Evolutionary conservation across 441 rosid genomes (phyloP).

Genomic region (Iberis amara): DNA sequence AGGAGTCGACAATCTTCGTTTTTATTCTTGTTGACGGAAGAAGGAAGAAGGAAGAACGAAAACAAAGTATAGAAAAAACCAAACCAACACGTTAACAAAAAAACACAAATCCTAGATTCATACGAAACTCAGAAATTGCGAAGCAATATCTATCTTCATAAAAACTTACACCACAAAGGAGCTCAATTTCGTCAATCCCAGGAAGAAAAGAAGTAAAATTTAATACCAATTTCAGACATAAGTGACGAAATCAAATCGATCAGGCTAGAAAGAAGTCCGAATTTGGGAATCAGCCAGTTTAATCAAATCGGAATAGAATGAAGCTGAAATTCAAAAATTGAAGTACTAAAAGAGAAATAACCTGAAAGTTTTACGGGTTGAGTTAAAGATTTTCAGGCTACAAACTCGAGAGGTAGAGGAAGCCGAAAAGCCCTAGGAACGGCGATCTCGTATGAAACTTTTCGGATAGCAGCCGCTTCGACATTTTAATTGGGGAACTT

Average conservation of each 20-base stretch:
- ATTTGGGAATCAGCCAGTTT: not conserved
- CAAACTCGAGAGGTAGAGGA: conserved; percentile 8
- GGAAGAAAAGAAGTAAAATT: not conserved
- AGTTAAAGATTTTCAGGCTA: conserved; percentile 7
- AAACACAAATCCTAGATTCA: conserved; percentile 1
- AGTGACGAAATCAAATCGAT: conserved; percentile 5
- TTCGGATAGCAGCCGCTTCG: not conserved
- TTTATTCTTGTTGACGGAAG: not conserved
- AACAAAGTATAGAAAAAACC: not conserved
- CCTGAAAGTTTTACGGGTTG: conserved; percentile 9
- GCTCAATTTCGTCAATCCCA: conserved; percentile 14
- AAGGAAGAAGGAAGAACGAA: not conserved
- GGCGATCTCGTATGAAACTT: conserved; percentile 11
- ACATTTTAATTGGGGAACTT: conserved; percentile 10
- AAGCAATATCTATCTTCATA: conserved; percentile 2
- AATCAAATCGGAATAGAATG: not conserved
- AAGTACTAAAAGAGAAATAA: not conserved
- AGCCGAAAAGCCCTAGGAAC: conserved; percentile 22
- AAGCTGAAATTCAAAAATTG: no score
- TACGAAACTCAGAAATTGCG: conserved; percentile 20
- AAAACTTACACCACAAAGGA: no score
- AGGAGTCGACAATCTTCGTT: no score
- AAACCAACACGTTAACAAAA: not conserved
- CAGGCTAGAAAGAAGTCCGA: not conserved
- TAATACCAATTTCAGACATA: not conserved